Evolutionary conservation across 2,329 filamentous ascomycete genomes (phyloP).

Genomic region (Chaetothyriales sp.): DNA sequence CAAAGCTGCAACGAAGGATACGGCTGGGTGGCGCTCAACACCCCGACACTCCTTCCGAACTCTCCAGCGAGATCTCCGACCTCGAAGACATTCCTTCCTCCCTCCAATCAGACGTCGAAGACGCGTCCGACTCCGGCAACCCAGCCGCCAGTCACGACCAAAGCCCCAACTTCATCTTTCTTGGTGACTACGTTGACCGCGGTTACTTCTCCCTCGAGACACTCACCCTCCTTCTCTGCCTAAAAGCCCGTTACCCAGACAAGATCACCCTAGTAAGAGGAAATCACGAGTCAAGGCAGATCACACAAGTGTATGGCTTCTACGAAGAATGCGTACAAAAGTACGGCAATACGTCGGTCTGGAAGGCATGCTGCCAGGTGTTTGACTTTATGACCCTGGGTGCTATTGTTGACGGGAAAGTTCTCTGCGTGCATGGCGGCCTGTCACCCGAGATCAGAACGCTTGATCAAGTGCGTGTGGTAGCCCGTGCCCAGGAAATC

Average conservation of each 20-base stretch:
- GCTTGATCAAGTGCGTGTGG: conserved; percentile 58
- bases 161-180: conserved; percentile 56
- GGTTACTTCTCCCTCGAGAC: conserved; percentile 63
- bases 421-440: conserved; percentile 58
- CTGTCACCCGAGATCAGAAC: conserved; percentile 59
- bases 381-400: conserved; percentile 64
- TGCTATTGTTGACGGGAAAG: conserved; percentile 58
- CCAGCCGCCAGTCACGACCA: conserved; percentile 27
- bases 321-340: conserved; percentile 66
- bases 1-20: conserved; percentile 74
- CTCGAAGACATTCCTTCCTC: conserved; percentile 35
- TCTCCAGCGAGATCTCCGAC: conserved; percentile 22
- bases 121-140: conserved; percentile 22
- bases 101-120: conserved; percentile 24
- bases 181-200: conserved; percentile 59
- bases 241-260: conserved; percentile 45
- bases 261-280: conserved; percentile 58
- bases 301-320: conserved; percentile 65
- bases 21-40: conserved; percentile 30
- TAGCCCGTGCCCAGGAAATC: conserved; percentile 60
- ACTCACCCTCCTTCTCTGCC: conserved; percentile 44
- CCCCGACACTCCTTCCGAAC: conserved; percentile 12
- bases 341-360: conserved; percentile 62
- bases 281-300: conserved; percentile 63
- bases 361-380: conserved; percentile 65